A percentile compares a stretch with the other conserved stretches of the same genome.
phyloP scores from a whole-genome alignment of 1,284 basidiomycete genomes.

The Apiotrichum brassicae region DNA sequence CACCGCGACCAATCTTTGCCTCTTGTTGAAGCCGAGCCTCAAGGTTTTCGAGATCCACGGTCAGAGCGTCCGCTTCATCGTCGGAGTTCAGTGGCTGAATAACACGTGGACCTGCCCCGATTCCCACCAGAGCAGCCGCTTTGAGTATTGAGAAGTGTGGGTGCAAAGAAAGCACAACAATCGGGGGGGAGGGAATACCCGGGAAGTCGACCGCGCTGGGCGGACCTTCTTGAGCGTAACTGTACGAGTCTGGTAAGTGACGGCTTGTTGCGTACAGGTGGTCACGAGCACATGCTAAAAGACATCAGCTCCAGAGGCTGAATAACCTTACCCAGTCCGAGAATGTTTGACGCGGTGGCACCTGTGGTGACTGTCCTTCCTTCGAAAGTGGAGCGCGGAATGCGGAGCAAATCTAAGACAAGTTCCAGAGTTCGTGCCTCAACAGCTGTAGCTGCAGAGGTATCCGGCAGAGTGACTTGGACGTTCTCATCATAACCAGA shows the following conservation, averaged over 20 bases:
- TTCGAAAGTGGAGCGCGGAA: constrained; percentile 40
- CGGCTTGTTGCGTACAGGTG: constrained; percentile 16
- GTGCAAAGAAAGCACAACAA: constrained; percentile 48
- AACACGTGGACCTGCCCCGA: constrained; percentile 45
- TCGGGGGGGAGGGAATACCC: constrained; percentile 31
- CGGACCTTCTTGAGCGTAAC: constrained; percentile 46
- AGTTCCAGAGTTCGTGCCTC: constrained; percentile 48
- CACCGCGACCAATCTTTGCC: constrained; percentile 28
- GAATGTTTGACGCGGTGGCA: constrained; percentile 51
- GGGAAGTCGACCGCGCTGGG: constrained; percentile 15
- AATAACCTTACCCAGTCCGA: constrained; percentile 44
- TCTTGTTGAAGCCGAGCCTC: constrained; percentile 37
- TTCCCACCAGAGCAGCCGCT: constrained; percentile 49
- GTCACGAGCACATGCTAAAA: constrained; percentile 44
- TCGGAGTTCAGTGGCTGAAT: constrained; percentile 35
- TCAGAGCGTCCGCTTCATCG: constrained; percentile 31
- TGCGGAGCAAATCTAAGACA: constrained; percentile 47
- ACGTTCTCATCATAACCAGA: constrained; percentile 50
- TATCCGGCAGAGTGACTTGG: constrained; percentile 47
- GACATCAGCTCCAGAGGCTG: constrained; percentile 20
- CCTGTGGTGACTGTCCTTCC: constrained; percentile 51
- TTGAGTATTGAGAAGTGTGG: constrained; percentile 51
- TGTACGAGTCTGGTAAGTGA: not conserved
- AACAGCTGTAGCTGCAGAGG: constrained; percentile 46
- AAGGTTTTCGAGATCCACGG: constrained; percentile 46